These are phyloP conservation scores for Leccinum insolens DNA, from an alignment of 1,284 basidiomycete genomes.

Conservation along the genomic window DNA sequence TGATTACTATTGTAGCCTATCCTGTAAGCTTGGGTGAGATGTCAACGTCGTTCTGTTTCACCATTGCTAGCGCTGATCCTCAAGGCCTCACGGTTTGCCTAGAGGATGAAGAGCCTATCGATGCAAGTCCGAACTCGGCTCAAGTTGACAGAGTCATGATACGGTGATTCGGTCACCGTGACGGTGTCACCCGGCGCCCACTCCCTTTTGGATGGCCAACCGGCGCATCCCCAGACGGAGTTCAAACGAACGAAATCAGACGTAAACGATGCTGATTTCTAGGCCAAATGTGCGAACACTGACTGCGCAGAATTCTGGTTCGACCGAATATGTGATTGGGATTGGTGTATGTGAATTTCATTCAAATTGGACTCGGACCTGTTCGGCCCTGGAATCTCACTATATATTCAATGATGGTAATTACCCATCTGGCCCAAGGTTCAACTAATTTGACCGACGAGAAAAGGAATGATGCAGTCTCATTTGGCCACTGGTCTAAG, in stretches of 20 bases:
- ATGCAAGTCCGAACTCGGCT: not conserved
- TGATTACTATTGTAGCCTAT: not conserved
- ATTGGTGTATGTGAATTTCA: not conserved
- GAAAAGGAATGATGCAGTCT: not conserved
- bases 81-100: no score
- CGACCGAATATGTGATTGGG: no score
- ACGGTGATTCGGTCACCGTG: no score
- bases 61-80: not conserved
- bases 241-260: no score
- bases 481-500: not conserved
- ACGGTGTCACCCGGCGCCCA: no score
- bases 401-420: not conserved
- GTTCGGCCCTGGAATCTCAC: not conserved
- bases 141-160: no score
- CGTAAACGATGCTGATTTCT: no score
- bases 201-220: no score
- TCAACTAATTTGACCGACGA: not conserved
- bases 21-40: not conserved
- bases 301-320: no score
- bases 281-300: no score
- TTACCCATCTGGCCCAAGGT: not conserved
- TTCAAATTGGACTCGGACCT: not conserved
- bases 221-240: no score
- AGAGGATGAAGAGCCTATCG: no score
- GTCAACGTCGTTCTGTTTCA: not conserved